phyloP scores from a whole-genome alignment of 805 yeast species.

The Vanderwaltozyma tropicalis region DNA sequence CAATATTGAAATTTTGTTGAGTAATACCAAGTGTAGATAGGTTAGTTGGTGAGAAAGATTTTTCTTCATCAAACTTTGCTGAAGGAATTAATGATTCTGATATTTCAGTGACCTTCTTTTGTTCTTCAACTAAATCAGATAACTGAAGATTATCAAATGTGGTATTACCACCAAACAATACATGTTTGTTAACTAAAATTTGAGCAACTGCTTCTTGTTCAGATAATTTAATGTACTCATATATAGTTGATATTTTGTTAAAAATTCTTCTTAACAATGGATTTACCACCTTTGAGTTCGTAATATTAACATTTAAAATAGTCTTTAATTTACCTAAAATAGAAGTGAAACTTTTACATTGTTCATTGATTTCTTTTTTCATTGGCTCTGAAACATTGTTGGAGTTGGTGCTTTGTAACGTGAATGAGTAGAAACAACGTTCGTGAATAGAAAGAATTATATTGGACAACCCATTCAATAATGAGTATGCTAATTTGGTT shows the following conservation, averaged over 20 bases:
- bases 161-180: constrained; percentile 4
- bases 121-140: constrained; percentile 7
- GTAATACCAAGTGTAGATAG: constrained; percentile 19
- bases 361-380: constrained; percentile 5
- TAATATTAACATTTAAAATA: constrained; percentile 19
- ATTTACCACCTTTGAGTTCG: constrained; percentile 16
- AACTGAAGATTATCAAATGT: constrained; percentile 14
- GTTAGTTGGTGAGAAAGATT: constrained; percentile 8
- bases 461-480: constrained; percentile 12
- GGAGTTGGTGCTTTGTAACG: background rate
- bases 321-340: constrained; percentile 17
- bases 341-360: constrained; percentile 8
- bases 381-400: background rate
- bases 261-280: constrained; percentile 11
- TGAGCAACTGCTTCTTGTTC: constrained; percentile 1
- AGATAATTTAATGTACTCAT: constrained; percentile 10
- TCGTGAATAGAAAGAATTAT: constrained; percentile 18
- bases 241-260: constrained; percentile 10
- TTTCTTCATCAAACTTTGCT: constrained; percentile 17
- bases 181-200: background rate
- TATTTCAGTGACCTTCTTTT: constrained; percentile 12
- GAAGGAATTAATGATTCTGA: constrained; percentile 21
- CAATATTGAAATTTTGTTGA: constrained; percentile 8
- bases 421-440: constrained; percentile 6
- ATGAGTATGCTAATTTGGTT: background rate